phyloP scores from a whole-genome alignment of 2,329 filamentous ascomycete genomes.

The Fusarium secorum region DNA sequence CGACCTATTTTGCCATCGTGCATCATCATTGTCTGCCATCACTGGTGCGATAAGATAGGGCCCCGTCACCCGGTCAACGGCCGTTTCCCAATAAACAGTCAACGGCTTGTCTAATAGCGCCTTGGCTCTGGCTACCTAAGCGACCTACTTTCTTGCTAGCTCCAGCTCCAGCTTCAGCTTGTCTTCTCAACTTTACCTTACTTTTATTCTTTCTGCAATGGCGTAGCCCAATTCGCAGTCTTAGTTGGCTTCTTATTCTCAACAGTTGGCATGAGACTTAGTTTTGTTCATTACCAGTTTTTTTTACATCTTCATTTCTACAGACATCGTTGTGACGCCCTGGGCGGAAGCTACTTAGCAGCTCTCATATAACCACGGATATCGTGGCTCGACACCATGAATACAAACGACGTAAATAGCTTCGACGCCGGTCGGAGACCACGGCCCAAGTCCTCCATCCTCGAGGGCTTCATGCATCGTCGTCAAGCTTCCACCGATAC shows the following conservation, averaged over 20 bases:
- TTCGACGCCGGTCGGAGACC: constrained; percentile 46
- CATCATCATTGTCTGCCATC: constrained; percentile 14
- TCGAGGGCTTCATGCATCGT: constrained; percentile 60
- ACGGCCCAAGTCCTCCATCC: constrained; percentile 58
- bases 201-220: constrained; percentile 37
- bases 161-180: constrained; percentile 29
- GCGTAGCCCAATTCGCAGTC: constrained; percentile 34
- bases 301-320: constrained; percentile 18
- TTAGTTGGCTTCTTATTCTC: constrained; percentile 27
- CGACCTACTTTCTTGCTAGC: constrained; percentile 29
- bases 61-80: constrained; percentile 39
- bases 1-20: constrained; percentile 6
- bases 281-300: constrained; percentile 16
- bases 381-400: constrained; percentile 15
- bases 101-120: constrained; percentile 35
- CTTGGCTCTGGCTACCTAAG: constrained; percentile 20
- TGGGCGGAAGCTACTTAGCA: neutral
- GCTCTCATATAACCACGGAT: constrained; percentile 16
- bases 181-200: constrained; percentile 14
- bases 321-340: neutral
- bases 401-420: constrained; percentile 12
- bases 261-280: constrained; percentile 13
- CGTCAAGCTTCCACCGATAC: constrained; percentile 56
- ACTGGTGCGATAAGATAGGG: constrained; percentile 35
- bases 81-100: constrained; percentile 41